phyloP scores from a whole-genome alignment of 129 eudicot genomes.

The Smallanthus sonchifolius region DNA sequence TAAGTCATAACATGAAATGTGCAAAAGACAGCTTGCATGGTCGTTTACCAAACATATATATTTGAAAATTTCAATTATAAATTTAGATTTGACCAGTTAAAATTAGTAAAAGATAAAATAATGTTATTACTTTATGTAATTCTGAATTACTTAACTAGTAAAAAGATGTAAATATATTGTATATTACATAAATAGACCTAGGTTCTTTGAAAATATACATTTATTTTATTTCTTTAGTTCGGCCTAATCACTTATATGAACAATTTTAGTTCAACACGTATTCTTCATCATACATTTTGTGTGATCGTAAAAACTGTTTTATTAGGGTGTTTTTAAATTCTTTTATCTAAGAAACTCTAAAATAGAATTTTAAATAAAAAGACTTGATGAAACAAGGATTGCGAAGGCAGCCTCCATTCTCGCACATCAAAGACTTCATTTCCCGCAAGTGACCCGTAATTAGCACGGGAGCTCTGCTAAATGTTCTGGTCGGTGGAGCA shows the following conservation, averaged over 20 bases:
- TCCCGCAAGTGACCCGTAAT: neutral
- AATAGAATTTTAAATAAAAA: too few relatives aligned
- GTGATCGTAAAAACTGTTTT: neutral
- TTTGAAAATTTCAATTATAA: too few relatives aligned
- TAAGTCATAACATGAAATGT: too few relatives aligned
- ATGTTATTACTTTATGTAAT: neutral
- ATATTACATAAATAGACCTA: neutral
- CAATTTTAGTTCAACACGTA: slow-evolving; percentile 4
- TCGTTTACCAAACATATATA: too few relatives aligned
- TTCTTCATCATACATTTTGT: slow-evolving; percentile 1
- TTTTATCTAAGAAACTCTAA: too few relatives aligned
- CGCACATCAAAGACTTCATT: too few relatives aligned
- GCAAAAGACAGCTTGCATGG: too few relatives aligned
- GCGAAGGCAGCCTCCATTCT: too few relatives aligned
- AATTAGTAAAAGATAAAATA: too few relatives aligned
- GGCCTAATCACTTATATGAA: neutral
- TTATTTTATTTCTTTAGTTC: neutral
- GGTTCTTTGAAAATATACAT: neutral
- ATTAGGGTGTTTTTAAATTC: too few relatives aligned
- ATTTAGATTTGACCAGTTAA: too few relatives aligned
- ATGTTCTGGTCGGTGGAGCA: neutral
- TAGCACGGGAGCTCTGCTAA: neutral
- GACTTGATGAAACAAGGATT: neutral
- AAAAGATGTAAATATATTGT: neutral
- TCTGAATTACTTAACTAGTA: neutral